Evolutionary conservation across 129 eudicot species (phyloP).

Genomic region (Apium graveolens): DNA sequence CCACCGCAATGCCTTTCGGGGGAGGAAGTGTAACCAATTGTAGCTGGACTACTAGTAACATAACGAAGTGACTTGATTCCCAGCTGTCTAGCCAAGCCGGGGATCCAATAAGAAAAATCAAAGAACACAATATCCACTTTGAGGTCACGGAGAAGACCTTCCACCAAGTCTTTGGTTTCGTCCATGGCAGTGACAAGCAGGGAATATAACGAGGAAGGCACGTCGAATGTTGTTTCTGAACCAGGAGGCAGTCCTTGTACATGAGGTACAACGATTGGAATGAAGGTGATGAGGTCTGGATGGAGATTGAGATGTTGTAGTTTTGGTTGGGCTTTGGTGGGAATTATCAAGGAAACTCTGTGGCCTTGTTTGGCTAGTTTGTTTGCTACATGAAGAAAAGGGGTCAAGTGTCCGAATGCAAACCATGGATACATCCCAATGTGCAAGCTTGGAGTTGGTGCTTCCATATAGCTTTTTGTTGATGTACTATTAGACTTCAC

Average conservation of each 20-base stretch:
- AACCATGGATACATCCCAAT: conserved; percentile 12
- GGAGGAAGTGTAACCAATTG: background rate
- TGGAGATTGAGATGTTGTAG: conserved; percentile 3
- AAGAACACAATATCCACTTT: conserved; percentile 7
- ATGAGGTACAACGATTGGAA: conserved; percentile 2
- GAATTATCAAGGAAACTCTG: background rate
- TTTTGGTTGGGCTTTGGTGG: background rate
- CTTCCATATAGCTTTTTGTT: background rate
- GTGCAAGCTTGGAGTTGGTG: background rate
- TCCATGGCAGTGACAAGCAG: conserved; percentile 3
- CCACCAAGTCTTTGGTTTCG: background rate
- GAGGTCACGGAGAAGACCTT: background rate
- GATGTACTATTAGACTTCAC: background rate
- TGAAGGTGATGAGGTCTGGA: conserved; percentile 10
- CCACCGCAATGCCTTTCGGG: background rate
- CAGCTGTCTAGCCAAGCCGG: background rate
- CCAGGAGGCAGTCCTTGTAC: conserved; percentile 9
- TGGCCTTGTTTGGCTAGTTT: conserved; percentile 2
- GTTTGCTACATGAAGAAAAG: conserved; percentile 10
- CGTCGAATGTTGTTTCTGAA: conserved; percentile 1
- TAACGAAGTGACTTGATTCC: conserved; percentile 10
- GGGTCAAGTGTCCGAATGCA: conserved; percentile 10
- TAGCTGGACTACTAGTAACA: background rate
- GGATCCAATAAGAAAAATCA: conserved; percentile 7
- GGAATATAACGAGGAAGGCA: background rate